A percentile compares a stretch with the other conserved stretches of the same genome.
These are phyloP conservation scores for Neurospora sp. DNA, from an alignment of 495 filamentous ascomycete species.

Conservation along the genomic window DNA sequence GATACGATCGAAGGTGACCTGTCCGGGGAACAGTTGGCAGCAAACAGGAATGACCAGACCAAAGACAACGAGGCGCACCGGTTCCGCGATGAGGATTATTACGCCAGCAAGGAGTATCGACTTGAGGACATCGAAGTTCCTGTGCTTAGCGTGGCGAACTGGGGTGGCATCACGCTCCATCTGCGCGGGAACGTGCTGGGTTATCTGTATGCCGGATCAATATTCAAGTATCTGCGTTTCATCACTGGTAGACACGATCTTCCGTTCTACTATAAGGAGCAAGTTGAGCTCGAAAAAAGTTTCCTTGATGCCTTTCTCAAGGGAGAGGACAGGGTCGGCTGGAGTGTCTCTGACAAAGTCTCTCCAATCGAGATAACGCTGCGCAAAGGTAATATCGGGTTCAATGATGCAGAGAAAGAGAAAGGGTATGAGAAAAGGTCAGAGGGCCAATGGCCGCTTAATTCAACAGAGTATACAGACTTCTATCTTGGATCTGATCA, in stretches of 20 bases:
- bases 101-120: constrained; percentile 49
- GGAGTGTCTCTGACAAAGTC: constrained; percentile 42
- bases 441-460: constrained; percentile 55
- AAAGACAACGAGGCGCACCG: constrained; percentile 43
- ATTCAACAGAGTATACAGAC: constrained; percentile 47
- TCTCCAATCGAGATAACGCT: constrained; percentile 47
- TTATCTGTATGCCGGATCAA: constrained; percentile 47
- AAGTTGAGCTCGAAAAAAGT: constrained; percentile 52
- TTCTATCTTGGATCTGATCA: constrained; percentile 40
- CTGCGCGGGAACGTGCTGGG: constrained; percentile 57
- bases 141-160: constrained; percentile 52
- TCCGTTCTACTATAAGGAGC: constrained; percentile 58
- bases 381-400: constrained; percentile 52
- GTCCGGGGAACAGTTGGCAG: constrained; percentile 37
- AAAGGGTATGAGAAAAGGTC: constrained; percentile 37
- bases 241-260: constrained; percentile 61
- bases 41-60: constrained; percentile 48
- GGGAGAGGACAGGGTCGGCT: constrained; percentile 48
- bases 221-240: constrained; percentile 55
- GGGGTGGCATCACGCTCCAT: constrained; percentile 54
- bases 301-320: constrained; percentile 63
- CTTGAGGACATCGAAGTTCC: constrained; percentile 54
- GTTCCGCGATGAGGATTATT: constrained; percentile 52
- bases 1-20: constrained; percentile 54
- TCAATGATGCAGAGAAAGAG: constrained; percentile 49